Percentiles rank a stretch among this genome's conserved stretches.
Evolutionary conservation across 306 rosid genomes (phyloP).

Genomic region (Glycine tomentella): DNA sequence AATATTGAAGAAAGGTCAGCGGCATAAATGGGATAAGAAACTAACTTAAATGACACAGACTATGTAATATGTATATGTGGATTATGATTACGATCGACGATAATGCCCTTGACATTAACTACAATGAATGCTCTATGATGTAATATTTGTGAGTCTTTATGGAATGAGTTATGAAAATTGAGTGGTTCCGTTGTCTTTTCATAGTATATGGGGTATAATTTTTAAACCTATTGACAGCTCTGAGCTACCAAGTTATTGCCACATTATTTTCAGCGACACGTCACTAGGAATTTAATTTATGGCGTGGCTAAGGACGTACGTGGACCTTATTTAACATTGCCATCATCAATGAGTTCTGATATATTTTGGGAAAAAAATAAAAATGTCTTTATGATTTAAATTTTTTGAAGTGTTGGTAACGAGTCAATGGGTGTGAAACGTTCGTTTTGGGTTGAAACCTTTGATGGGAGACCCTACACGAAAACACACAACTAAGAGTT

Average conservation of each 20-base stretch:
- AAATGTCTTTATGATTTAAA: background rate
- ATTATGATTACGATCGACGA: slow-evolving; percentile 42
- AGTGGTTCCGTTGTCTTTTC: slow-evolving; percentile 46
- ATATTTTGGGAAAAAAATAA: background rate
- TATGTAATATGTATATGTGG: background rate
- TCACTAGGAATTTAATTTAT: slow-evolving; percentile 49
- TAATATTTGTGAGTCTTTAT: background rate
- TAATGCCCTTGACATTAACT: slow-evolving; percentile 50
- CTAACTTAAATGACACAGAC: slow-evolving; percentile 38
- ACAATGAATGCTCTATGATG: slow-evolving; percentile 9
- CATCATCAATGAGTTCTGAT: background rate
- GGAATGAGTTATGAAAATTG: background rate
- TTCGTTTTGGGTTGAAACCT: too few species aligned
- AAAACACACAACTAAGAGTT: background rate
- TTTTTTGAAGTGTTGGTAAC: background rate
- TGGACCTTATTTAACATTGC: slow-evolving; percentile 13
- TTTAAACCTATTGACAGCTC: slow-evolving; percentile 26
- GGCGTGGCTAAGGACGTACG: slow-evolving; percentile 36
- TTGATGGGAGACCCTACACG: background rate
- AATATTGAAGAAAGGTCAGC: slow-evolving; percentile 62
- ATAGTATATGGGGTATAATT: slow-evolving; percentile 18
- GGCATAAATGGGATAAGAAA: slow-evolving; percentile 64
- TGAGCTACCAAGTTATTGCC: slow-evolving; percentile 45
- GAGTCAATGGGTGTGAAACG: too few species aligned
- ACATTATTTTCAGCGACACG: slow-evolving; percentile 43